phyloP scores from a whole-genome alignment of 169 alveolate species.

The Plasmodium billcollinsi region DNA sequence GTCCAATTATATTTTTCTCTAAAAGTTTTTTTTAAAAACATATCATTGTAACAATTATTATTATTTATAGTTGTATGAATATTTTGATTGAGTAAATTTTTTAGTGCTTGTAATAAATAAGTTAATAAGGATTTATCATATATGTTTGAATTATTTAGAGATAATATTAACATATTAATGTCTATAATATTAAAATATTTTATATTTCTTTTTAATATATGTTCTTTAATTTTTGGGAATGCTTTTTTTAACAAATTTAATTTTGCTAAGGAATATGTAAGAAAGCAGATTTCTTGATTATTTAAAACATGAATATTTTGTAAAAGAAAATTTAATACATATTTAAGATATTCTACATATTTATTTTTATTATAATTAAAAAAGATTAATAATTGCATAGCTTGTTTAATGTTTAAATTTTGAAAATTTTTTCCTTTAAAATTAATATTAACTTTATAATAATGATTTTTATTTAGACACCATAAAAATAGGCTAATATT shows the following conservation, averaged over 20 bases:
- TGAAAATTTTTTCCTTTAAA: constrained; percentile 45
- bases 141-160: constrained; percentile 50
- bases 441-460: constrained; percentile 32
- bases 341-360: constrained; percentile 51
- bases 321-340: constrained; percentile 38
- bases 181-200: constrained; percentile 29
- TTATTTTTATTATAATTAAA: constrained; percentile 59
- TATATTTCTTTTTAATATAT: constrained; percentile 32
- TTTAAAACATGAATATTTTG: constrained; percentile 25
- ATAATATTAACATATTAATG: constrained; percentile 39
- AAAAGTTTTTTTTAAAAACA: neutral
- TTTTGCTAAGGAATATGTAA: constrained; percentile 49
- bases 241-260: constrained; percentile 27
- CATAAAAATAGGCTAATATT: constrained; percentile 67
- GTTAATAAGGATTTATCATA: constrained; percentile 30
- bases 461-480: constrained; percentile 59
- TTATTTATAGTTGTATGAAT: neutral
- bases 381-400: constrained; percentile 53
- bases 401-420: constrained; percentile 70
- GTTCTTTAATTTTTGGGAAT: constrained; percentile 18
- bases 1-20: constrained; percentile 5
- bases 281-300: constrained; percentile 57
- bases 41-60: too few relatives aligned
- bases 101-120: constrained; percentile 31
- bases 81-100: constrained; percentile 3